phyloP scores from a whole-genome alignment of 1,139 yeast genomes.

The Saccharomycopsis hybrid region DNA sequence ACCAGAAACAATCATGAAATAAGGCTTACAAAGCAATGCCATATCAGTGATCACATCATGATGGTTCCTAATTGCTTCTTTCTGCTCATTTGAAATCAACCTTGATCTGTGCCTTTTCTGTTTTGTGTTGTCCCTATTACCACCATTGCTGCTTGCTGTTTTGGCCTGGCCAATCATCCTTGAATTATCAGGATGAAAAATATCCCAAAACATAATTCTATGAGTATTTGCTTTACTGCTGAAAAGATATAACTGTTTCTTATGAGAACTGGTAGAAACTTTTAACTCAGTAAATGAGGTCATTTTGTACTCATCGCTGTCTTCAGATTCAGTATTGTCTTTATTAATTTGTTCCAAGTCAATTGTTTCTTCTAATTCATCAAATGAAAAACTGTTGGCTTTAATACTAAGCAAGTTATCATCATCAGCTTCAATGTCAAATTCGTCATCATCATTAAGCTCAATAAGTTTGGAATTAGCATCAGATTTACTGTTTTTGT shows the following conservation, averaged over 20 bases:
- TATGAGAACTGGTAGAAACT: slow-evolving; percentile 22
- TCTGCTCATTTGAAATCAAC: slow-evolving; percentile 33
- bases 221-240: slow-evolving; percentile 34
- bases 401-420: not conserved
- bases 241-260: slow-evolving; percentile 25
- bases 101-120: slow-evolving; percentile 28
- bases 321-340: not conserved
- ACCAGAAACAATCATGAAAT: slow-evolving; percentile 53
- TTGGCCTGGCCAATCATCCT: slow-evolving; percentile 30
- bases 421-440: slow-evolving; percentile 2
- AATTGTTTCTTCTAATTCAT: slow-evolving; percentile 9
- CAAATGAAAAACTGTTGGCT: slow-evolving; percentile 11
- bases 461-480: not conserved
- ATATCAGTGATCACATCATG: slow-evolving; percentile 47
- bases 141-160: slow-evolving; percentile 28
- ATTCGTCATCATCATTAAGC: slow-evolving; percentile 19
- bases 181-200: slow-evolving; percentile 36
- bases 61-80: slow-evolving; percentile 34
- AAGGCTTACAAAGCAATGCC: slow-evolving; percentile 43
- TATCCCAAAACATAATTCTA: slow-evolving; percentile 44
- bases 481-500: not conserved
- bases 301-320: slow-evolving; percentile 25
- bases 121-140: slow-evolving; percentile 23
- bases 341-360: slow-evolving; percentile 11
- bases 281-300: slow-evolving; percentile 28